Percentiles rank a stretch among this genome's conserved stretches.
Conservation (phyloP, 2,329 filamentous ascomycete genomes). For the Colletotrichum viniferum region DNA sequence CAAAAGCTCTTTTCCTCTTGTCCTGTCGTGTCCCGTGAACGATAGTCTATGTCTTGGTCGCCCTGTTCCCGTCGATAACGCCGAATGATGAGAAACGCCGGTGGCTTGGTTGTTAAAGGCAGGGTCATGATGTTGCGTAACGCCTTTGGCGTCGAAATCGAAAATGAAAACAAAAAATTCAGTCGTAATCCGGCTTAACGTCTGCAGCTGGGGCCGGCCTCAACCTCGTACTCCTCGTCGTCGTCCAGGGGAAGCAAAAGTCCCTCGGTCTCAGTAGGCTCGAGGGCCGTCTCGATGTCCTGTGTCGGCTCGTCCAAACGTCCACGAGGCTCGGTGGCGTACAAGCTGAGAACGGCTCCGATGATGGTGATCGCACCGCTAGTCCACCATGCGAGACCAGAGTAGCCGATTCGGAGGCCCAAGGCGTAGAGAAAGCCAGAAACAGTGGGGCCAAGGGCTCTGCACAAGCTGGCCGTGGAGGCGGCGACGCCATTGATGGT, state of each 20-base stretch:
- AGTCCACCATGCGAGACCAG: slow-evolving; percentile 92
- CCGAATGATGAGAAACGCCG: slow-evolving; percentile 12
- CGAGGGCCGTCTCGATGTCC: slow-evolving; percentile 43
- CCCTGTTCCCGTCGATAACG: slow-evolving; percentile 26
- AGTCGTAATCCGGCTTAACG: not conserved
- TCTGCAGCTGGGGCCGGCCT: slow-evolving; percentile 12
- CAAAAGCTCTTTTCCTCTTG: not conserved
- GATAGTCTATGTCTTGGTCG: slow-evolving; percentile 18
- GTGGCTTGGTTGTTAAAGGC: not conserved
- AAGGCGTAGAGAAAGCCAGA: slow-evolving; percentile 85
- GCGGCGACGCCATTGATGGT: slow-evolving; percentile 93
- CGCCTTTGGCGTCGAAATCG: not conserved
- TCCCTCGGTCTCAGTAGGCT: slow-evolving; percentile 18
- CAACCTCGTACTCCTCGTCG: not conserved
- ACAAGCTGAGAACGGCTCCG: slow-evolving; percentile 77
- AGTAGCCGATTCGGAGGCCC: slow-evolving; percentile 80
- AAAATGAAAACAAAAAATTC: not conserved
- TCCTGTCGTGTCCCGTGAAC: slow-evolving; percentile 16
- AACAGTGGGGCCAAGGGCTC: slow-evolving; percentile 86
- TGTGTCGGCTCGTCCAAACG: slow-evolving; percentile 43
- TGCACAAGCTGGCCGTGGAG: slow-evolving; percentile 86
- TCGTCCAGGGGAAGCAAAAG: not conserved
- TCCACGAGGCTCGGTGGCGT: slow-evolving; percentile 70
- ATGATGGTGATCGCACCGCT: slow-evolving; percentile 76
- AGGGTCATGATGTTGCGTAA: not conserved